A percentile compares a stretch with the other conserved stretches of the same genome.
phyloP scores from a whole-genome alignment of 2,329 filamentous ascomycete species.

The Clarireedia sp. region DNA sequence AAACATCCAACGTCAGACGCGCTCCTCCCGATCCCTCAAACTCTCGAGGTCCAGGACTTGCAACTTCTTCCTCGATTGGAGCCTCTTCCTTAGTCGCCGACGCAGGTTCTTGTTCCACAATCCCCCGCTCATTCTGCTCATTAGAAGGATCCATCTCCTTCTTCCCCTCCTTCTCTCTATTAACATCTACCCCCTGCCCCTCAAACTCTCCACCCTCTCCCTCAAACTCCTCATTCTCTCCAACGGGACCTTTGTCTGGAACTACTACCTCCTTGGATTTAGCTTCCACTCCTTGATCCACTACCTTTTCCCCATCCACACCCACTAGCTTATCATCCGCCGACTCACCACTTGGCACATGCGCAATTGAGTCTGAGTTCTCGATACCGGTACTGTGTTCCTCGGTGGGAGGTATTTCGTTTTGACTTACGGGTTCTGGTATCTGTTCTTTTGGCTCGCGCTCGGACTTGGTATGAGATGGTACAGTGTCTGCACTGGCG shows the following conservation, averaged over 20 bases:
- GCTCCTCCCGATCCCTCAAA: background rate
- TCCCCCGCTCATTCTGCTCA: too few species aligned
- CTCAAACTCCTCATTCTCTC: background rate
- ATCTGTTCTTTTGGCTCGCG: background rate
- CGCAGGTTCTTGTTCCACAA: background rate
- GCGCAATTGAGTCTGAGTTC: background rate
- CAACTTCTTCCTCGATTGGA: background rate
- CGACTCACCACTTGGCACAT: background rate
- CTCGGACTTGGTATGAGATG: background rate
- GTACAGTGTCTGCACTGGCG: background rate
- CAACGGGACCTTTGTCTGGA: background rate
- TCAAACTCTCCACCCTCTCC: background rate
- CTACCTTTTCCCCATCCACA: too few species aligned
- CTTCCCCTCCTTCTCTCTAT: background rate
- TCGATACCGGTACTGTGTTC: background rate
- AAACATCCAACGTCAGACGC: background rate
- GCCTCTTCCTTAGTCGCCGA: background rate
- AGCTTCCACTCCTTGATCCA: background rate
- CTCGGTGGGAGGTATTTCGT: background rate
- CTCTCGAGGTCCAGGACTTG: background rate
- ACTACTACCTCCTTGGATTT: background rate
- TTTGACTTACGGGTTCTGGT: background rate
- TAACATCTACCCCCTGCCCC: background rate
- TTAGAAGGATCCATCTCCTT: background rate
- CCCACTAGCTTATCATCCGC: background rate